phyloP scores from a whole-genome alignment of 306 rosid species.

The Adenanthera pavonina region DNA sequence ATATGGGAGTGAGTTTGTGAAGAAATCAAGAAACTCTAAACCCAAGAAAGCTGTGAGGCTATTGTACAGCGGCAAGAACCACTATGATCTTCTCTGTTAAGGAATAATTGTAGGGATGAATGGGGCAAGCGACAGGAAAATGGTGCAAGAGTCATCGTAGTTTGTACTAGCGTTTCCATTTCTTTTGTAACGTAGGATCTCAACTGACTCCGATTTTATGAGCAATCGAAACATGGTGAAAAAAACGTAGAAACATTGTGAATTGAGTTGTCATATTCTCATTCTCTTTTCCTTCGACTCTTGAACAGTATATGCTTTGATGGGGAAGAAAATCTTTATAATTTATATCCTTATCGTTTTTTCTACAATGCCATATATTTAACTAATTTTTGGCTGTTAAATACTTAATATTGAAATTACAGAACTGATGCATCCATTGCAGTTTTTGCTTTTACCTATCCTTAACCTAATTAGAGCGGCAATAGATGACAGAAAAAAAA shows the following conservation, averaged over 20 bases:
- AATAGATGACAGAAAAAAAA: too few species aligned
- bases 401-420: too few species aligned
- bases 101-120: slow-evolving; percentile 17
- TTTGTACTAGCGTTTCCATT: slow-evolving; percentile 9
- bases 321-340: neutral
- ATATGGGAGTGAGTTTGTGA: slow-evolving; percentile 82
- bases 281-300: slow-evolving; percentile 1
- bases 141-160: slow-evolving; percentile 20
- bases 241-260: neutral
- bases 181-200: neutral
- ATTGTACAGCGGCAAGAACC: slow-evolving; percentile 85
- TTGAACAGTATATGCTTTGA: neutral
- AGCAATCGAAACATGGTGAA: neutral
- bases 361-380: too few species aligned
- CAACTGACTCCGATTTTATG: slow-evolving; percentile 13
- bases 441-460: too few species aligned
- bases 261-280: neutral
- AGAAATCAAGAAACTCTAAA: slow-evolving; percentile 52
- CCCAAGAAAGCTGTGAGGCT: slow-evolving; percentile 75
- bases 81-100: slow-evolving; percentile 89
- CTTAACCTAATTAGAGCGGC: too few species aligned
- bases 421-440: too few species aligned
- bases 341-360: too few species aligned
- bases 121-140: neutral
- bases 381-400: too few species aligned